phyloP scores from a whole-genome alignment of 2,329 filamentous ascomycete genomes.

The Chaetomium sp. region DNA sequence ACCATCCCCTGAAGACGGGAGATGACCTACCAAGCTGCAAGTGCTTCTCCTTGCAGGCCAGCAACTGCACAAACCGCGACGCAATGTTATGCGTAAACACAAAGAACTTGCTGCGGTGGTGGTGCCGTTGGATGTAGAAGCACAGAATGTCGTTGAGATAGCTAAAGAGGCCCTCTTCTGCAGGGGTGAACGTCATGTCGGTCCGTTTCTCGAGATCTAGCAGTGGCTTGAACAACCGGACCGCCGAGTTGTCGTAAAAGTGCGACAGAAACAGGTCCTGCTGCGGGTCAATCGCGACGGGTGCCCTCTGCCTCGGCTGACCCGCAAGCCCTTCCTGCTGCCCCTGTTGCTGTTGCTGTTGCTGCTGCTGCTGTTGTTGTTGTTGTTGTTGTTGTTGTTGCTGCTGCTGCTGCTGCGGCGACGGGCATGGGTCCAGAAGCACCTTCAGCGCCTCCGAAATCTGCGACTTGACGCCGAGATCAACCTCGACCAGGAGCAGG shows the following conservation, averaged over 20 bases:
- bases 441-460: conserved; percentile 94
- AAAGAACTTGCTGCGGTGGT: conserved; percentile 80
- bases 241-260: conserved; percentile 85
- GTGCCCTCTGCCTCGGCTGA: conserved; percentile 53
- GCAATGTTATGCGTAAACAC: conserved; percentile 74
- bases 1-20: background rate
- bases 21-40: conserved; percentile 71
- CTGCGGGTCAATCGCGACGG: conserved; percentile 55
- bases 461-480: conserved; percentile 91
- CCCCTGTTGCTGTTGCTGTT: conserved; percentile 31
- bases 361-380: conserved; percentile 24
- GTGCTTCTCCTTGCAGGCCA: conserved; percentile 82
- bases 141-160: conserved; percentile 90
- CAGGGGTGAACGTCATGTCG: conserved; percentile 66
- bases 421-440: conserved; percentile 66
- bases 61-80: conserved; percentile 72
- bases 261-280: conserved; percentile 79
- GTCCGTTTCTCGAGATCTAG: conserved; percentile 67
- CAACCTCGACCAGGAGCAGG: conserved; percentile 80
- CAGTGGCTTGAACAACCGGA: conserved; percentile 79
- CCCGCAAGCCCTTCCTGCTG: conserved; percentile 48
- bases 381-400: conserved; percentile 31
- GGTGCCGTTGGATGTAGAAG: conserved; percentile 88
- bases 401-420: conserved; percentile 27
- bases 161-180: conserved; percentile 83